Evolutionary conservation across 176 grass and related monocot species (phyloP), one percentile per base, ranked within the genome.

Genomic region (Aechmea fasciata): DNA sequence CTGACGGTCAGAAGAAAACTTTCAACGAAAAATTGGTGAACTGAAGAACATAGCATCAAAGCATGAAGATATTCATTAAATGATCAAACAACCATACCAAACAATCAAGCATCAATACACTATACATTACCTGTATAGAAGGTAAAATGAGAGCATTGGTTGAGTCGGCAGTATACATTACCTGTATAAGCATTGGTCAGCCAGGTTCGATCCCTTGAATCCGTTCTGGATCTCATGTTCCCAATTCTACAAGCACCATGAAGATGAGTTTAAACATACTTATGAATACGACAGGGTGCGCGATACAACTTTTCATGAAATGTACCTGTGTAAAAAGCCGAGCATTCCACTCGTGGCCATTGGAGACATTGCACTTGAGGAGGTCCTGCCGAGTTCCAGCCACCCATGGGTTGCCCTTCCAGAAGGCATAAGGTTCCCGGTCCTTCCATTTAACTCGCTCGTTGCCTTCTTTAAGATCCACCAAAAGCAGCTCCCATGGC

Each of bases 161-260:
- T 15, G 11, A 24, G 54, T 13, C 1, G 11, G 15, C 15, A 47
- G 1, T 66, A 41, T 66, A 41, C 10, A 47, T 62, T 84, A 91
- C 84, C 81, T 82, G 53, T 91, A 73, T n/a, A 50, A 10, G 63
- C 88, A 91, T 84, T 91, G 78, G 26, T 85, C 80, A 0, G 88
- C 68, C 23, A 87, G 63, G 48, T 78, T 84, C 1, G 84, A 84
- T 13, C 80, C 71, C 65, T 69, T 80, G 72, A 82, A 87, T 10
- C 50, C 81, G 18, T 73, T 78, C 14, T 2, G 68, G 5, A 10
- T 53, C 48, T 67, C 88, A 12, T 41, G 14, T 0, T 12, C n/a
- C 84, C 88, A 85, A 15, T 87, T 41, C 88, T 91, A 67, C 72
- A 80, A 51, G 19, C 55, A 61, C 2, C 55, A 15, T 0, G 13